Evolutionary conservation across 2,329 filamentous ascomycete species (phyloP).

Genomic region (Curvularia verruculosa): DNA sequence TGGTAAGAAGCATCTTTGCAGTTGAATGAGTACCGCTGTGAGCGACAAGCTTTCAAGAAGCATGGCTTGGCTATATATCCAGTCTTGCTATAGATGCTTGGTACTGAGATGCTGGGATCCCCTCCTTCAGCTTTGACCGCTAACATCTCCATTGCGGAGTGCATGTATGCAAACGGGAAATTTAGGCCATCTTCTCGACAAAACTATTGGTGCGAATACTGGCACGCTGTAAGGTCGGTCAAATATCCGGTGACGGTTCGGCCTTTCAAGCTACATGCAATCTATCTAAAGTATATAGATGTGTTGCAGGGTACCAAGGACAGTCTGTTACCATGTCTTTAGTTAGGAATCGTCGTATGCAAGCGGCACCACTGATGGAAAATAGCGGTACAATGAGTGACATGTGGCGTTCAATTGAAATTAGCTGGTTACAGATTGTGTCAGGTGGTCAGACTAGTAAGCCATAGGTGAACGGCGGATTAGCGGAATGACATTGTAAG

Average conservation of each 20-base stretch:
- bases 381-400: background rate
- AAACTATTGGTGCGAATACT: conserved; percentile 13
- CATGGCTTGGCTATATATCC: conserved; percentile 3
- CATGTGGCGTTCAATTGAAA: background rate
- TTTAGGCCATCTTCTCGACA: background rate
- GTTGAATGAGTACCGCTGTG: background rate
- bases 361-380: background rate
- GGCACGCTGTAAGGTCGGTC: background rate
- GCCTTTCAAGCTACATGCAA: conserved; percentile 10
- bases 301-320: background rate
- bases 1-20: conserved; percentile 18
- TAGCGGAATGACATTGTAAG: background rate
- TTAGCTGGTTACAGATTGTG: background rate
- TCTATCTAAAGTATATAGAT: conserved; percentile 2
- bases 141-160: background rate
- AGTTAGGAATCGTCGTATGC: background rate
- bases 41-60: conserved; percentile 1
- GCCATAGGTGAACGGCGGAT: background rate
- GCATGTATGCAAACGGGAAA: background rate
- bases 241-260: conserved; percentile 2
- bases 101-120: conserved; percentile 12
- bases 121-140: background rate
- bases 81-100: conserved; percentile 23
- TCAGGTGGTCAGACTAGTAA: background rate
- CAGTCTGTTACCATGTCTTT: background rate